These are phyloP conservation scores for Amaranthus tricolor DNA, from an alignment of 179 eudicot species.

Conservation along the genomic window DNA sequence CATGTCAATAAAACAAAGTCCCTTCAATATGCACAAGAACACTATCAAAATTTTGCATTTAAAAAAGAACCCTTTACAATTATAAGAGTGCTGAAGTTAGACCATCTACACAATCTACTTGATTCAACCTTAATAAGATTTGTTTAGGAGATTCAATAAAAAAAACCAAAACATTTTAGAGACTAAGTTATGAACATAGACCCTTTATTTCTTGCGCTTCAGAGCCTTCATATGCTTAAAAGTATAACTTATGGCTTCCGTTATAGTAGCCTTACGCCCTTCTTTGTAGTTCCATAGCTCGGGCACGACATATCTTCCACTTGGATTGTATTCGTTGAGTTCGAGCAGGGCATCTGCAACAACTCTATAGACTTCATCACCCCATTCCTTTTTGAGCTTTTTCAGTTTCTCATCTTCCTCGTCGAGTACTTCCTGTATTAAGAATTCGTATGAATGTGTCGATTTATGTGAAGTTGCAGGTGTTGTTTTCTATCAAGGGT, in stretches of 20 bases:
- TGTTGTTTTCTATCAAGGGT: no score
- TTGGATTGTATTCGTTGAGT: slow-evolving; percentile 57
- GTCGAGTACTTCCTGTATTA: slow-evolving; percentile 37
- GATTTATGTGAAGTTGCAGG: no score
- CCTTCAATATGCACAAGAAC: no score
- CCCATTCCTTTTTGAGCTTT: slow-evolving; percentile 38
- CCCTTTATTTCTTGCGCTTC: slow-evolving; percentile 37
- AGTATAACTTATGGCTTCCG: slow-evolving; percentile 41
- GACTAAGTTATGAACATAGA: no score
- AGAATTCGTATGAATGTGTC: background rate
- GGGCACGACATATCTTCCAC: slow-evolving; percentile 40
- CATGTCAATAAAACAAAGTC: no score
- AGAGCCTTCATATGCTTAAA: slow-evolving; percentile 32
- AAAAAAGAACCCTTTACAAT: no score
- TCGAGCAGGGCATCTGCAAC: slow-evolving; percentile 47
- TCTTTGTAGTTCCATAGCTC: slow-evolving; percentile 56
- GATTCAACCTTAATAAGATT: no score
- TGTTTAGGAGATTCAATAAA: no score
- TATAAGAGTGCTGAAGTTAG: no score
- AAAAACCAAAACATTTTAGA: no score
- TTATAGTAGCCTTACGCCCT: slow-evolving; percentile 49
- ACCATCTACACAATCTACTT: no score
- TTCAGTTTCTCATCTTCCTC: slow-evolving; percentile 49
- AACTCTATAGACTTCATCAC: slow-evolving; percentile 38
- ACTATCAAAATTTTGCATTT: no score